Conservation (phyloP, 1,139 yeast genomes). For the Sugiyamaella xylanicola region DNA sequence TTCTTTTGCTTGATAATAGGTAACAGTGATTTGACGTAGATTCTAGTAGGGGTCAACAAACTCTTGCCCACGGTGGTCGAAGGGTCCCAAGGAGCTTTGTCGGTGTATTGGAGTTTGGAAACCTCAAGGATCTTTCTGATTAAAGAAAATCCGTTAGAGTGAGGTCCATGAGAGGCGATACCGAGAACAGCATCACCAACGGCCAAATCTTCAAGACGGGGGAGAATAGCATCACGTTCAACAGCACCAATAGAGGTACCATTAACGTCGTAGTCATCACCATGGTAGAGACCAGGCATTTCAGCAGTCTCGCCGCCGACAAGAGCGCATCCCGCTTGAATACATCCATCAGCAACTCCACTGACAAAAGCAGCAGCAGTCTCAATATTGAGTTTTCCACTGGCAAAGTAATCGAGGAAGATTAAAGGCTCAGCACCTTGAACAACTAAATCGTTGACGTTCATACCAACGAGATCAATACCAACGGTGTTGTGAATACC, state of each 20-base stretch:
- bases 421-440: conserved; percentile 98
- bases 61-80: conserved; percentile 81
- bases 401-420: conserved; percentile 95
- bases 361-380: conserved; percentile 86
- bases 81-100: conserved; percentile 83
- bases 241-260: conserved; percentile 99
- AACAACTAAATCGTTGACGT: conserved; percentile 93
- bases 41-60: conserved; percentile 84
- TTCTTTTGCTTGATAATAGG: conserved; percentile 60
- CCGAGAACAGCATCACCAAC: conserved; percentile 86
- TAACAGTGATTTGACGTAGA: conserved; percentile 88
- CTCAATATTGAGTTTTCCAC: conserved; percentile 82
- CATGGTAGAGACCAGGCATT: conserved; percentile 98
- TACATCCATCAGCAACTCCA: conserved; percentile 97
- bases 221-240: conserved; percentile 71
- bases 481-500: conserved; percentile 94
- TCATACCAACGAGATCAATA: conserved; percentile 98
- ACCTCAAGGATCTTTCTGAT: conserved; percentile 92
- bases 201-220: conserved; percentile 64
- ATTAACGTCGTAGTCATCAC: conserved; percentile 94
- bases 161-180: conserved; percentile 86
- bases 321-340: conserved; percentile 92
- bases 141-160: conserved; percentile 94
- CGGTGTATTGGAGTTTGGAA: conserved; percentile 65
- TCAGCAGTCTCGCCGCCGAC: conserved; percentile 99